A percentile compares a stretch with the other conserved stretches of the same genome.
Evolutionary conservation across 2,329 filamentous ascomycete genomes (phyloP).

Genomic region (Plenodomus biglobosus): DNA sequence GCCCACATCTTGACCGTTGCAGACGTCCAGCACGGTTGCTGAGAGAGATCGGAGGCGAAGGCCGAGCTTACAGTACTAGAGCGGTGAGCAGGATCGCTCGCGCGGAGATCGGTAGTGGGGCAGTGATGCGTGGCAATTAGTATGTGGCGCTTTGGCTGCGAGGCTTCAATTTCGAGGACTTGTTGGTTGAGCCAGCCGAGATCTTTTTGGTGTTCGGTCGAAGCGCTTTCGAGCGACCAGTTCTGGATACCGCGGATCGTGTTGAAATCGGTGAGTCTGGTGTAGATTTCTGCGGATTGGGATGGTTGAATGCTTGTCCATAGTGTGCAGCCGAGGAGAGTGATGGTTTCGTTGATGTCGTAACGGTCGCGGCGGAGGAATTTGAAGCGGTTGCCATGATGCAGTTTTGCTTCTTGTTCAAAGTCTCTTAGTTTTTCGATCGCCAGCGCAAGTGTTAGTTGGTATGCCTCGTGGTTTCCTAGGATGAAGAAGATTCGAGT

Average conservation of each 20-base stretch:
- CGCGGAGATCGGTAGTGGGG: slow-evolving; percentile 41
- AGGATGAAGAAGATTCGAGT: slow-evolving; percentile 19
- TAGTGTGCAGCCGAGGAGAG: slow-evolving; percentile 25
- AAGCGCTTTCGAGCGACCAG: slow-evolving; percentile 47
- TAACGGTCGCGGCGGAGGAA: slow-evolving; percentile 17
- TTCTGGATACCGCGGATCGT: slow-evolving; percentile 19
- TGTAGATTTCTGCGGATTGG: slow-evolving; percentile 2
- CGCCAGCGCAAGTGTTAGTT: slow-evolving; percentile 3
- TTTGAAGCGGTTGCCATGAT: slow-evolving; percentile 13
- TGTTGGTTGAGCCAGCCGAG: slow-evolving; percentile 50
- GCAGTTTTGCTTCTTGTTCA: slow-evolving; percentile 7
- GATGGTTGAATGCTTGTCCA: slow-evolving; percentile 9
- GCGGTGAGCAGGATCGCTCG: slow-evolving; percentile 41
- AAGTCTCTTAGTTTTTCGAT: slow-evolving; percentile 9
- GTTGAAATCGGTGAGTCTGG: slow-evolving; percentile 22
- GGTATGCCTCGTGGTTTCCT: slow-evolving; percentile 24
- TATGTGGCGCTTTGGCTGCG: slow-evolving; percentile 28
- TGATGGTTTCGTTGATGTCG: slow-evolving; percentile 14
- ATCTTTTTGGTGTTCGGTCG: slow-evolving; percentile 44
- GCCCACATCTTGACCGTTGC: slow-evolving; percentile 48
- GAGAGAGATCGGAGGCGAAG: slow-evolving; percentile 48
- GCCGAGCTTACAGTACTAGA: slow-evolving; percentile 22
- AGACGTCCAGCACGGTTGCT: slow-evolving; percentile 42
- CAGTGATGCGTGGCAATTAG: slow-evolving; percentile 51
- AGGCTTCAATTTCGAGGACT: slow-evolving; percentile 17